Evolutionary conservation across 495 filamentous ascomycete genomes (phyloP), one percentile per base, ranked within the genome.

Genomic region (Penicillium canescens): DNA sequence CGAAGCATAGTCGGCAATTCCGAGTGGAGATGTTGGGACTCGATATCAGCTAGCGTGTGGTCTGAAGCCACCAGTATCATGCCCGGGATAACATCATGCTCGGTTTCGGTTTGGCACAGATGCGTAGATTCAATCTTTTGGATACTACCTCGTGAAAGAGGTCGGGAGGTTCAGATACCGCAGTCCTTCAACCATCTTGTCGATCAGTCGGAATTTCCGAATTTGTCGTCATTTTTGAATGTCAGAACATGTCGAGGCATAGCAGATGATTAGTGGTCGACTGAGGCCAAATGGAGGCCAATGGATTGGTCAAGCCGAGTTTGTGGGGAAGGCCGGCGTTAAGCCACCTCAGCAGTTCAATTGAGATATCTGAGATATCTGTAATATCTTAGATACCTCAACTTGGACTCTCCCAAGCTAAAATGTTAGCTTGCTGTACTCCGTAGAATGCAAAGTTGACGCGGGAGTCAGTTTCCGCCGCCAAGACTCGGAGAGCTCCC

Each of bases 401-500:
- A 18, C 18, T 18, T 18, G 18, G 18, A 18, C 18, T 18, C 18
- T 18, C 1, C 18, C 18, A 18, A 18, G 18, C 18, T 18, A 1
- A 18, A 18, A 18, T 1, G 18, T 18, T 18, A 1, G 18, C 18
- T 18, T 18, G 16, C 3, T 18, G 14, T 16, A 23, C 4, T 8
- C 3, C 3, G 16, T 41, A 41, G 18, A 16, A 38, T 6, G 3
- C 9, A 7, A 14, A 38, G 14, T 38, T 10, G 13, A 38, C 12
- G 18, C 18, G 38, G 38, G 3, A 20, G 38, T 21, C 38, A 4
- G 38, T 16, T 41, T 16, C 38, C 38, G 38, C n/a, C 23, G 39
- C 40, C 40, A 42, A 42, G 39, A 34, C 28, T 51, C 49, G 48
- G 39, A 42, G 39, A 33, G 35, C 36, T 37, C 31, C 33, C 48